phyloP scores from a whole-genome alignment of 2,329 filamentous ascomycete genomes.

The Ascochyta koolunga region DNA sequence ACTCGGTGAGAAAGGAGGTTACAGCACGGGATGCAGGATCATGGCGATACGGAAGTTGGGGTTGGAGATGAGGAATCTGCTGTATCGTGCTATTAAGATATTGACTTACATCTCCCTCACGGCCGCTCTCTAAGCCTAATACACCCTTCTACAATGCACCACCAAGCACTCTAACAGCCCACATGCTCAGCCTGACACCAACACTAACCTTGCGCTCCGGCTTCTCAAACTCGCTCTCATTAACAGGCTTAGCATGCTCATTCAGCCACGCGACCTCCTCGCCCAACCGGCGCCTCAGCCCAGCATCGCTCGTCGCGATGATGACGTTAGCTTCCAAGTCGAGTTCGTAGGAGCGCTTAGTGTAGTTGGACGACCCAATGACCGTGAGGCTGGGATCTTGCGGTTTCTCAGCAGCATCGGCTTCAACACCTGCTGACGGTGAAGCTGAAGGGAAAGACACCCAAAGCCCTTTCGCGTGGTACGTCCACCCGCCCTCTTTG shows the following conservation, averaged over 20 bases:
- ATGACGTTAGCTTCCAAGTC: conserved; percentile 90
- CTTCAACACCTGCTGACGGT: conserved; percentile 43
- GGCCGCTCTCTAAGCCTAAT: too few species aligned
- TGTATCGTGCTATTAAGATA: too few species aligned
- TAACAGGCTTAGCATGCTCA: conserved; percentile 71
- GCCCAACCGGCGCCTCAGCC: conserved; percentile 72
- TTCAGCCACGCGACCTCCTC: conserved; percentile 83
- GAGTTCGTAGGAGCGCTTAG: conserved; percentile 87
- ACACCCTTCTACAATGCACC: conserved; percentile 71
- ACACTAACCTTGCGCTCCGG: conserved; percentile 84
- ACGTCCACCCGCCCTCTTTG: conserved; percentile 88
- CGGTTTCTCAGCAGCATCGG: conserved; percentile 53
- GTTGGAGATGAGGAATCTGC: too few species aligned
- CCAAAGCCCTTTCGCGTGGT: conserved; percentile 97
- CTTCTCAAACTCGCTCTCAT: conserved; percentile 77
- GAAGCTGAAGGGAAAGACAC: conserved; percentile 67
- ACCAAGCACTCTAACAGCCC: conserved; percentile 84
- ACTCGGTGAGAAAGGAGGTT: too few species aligned
- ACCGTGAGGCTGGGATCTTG: conserved; percentile 76
- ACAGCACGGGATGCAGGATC: too few species aligned
- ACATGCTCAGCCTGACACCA: conserved; percentile 88
- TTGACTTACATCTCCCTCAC: neutral
- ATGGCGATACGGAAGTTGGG: too few species aligned
- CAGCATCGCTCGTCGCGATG: conserved; percentile 79
- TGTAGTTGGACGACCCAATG: conserved; percentile 94